phyloP scores from a whole-genome alignment of 345 rosid genomes.

The Eutrema japonicum region DNA sequence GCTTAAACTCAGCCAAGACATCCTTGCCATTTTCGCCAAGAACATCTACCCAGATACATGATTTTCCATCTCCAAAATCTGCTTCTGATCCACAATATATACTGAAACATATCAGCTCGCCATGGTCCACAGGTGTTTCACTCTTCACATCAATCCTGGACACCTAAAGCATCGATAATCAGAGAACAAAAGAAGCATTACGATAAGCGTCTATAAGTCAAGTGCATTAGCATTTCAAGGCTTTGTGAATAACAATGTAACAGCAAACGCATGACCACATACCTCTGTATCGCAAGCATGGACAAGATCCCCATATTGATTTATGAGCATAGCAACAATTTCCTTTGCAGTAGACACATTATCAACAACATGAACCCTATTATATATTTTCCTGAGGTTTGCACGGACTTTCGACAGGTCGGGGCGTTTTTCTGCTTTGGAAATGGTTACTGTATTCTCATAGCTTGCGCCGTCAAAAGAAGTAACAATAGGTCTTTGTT shows the following conservation, averaged over 20 bases:
- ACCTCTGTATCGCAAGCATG: constrained; percentile 99
- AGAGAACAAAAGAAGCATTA: constrained; percentile 13
- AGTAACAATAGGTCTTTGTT: constrained; percentile 5
- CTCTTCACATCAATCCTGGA: constrained; percentile 82
- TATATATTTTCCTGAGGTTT: constrained; percentile 63
- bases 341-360: constrained; percentile 60
- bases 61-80: constrained; percentile 86
- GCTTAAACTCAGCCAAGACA: constrained; percentile 68
- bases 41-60: constrained; percentile 95
- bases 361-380: constrained; percentile 65
- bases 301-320: constrained; percentile 62
- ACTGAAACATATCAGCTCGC: constrained; percentile 89
- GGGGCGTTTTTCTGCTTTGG: constrained; percentile 27
- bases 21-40: constrained; percentile 79
- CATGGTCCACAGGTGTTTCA: constrained; percentile 92
- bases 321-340: constrained; percentile 64
- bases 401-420: constrained; percentile 35
- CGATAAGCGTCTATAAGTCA: background rate
- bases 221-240: constrained; percentile 13
- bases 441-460: constrained; percentile 19
- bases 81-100: constrained; percentile 81
- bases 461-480: constrained; percentile 18
- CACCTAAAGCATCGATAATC: constrained; percentile 55
- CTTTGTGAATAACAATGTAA: constrained; percentile 16
- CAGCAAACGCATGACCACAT: constrained; percentile 27